phyloP scores from a whole-genome alignment of 1,284 basidiomycete species.

The Marasmius tenuissimus region DNA sequence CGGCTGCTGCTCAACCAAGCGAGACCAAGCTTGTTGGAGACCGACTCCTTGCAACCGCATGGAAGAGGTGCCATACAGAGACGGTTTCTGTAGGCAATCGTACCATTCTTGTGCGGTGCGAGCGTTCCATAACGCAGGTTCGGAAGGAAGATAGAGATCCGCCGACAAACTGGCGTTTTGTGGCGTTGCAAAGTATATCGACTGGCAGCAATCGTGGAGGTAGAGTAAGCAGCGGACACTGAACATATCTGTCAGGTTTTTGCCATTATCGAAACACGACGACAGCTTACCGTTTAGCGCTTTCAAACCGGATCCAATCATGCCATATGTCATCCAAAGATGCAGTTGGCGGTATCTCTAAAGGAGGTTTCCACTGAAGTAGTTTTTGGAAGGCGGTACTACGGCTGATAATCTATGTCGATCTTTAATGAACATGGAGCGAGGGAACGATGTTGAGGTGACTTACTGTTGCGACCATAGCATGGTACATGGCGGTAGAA shows the following conservation, averaged over 20 bases:
- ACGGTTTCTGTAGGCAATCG: neutral
- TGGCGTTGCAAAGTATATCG: neutral
- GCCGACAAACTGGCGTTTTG: neutral
- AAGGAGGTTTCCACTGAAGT: neutral
- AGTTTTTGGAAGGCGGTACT: neutral
- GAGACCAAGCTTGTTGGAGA: neutral
- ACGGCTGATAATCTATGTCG: neutral
- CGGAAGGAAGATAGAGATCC: neutral
- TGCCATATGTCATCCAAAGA: neutral
- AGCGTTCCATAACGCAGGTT: conserved; percentile 1
- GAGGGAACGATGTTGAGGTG: neutral
- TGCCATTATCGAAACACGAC: neutral
- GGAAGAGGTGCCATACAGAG: neutral
- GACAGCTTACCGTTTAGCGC: neutral
- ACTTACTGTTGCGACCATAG: conserved; percentile 2
- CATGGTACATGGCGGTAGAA: conserved; percentile 1
- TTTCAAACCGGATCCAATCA: conserved; percentile 1
- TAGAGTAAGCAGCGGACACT: neutral
- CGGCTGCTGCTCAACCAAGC: neutral
- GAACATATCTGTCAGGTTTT: neutral
- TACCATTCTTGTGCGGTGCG: neutral
- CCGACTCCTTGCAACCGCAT: neutral
- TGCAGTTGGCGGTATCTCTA: neutral
- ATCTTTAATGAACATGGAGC: neutral
- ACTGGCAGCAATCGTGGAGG: neutral